Base-by-base conservation (phyloP, 202 grass and related monocot species). In the Zizania palustris region DNA sequence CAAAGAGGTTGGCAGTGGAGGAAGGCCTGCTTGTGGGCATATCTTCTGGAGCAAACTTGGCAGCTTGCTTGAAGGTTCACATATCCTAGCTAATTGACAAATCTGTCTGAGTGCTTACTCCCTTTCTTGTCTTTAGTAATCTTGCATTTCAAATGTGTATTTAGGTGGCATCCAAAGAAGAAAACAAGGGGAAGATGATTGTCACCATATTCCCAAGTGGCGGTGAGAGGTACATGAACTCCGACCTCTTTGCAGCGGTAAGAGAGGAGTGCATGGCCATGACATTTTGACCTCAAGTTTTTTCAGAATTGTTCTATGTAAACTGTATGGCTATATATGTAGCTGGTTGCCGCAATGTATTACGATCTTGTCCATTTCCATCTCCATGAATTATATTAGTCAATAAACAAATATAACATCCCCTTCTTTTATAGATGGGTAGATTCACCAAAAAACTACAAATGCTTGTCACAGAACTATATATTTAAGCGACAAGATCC, bases 21-120 rank as follows among this genome's bases (percentile, higher is more conserved):
- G 94, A 97, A 85, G 91, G 91, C 20, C 59, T 92, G 33, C 94
- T 93, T 63, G 82, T 85, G 56, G 94, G 91, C 34, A 97, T 97
- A 67, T 97, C 94, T 77, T 97, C 94, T 46, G 92, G 92, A 61
- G 89, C 89, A 65, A 88, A 86, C 75, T 39, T 96, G 63, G 86
- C 92, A 45, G 94, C 91, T 81, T 93, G 91, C 68, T 73, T 97
- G 40, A 92, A 97, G 86, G 94, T 93, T 48, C 28, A 49, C 16
- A 75, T 63, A 9, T 62, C 56, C 40, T 77, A 54, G 39, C n/a
- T 70, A 41, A 54, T 9, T 15, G 15, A 9, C 39, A 64, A 33
- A 28, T 74, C 15, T 43, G 42, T 20, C 2, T 28, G 28, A 28
- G 28, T 28, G 28, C 28, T 28, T 28, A 28, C 28, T 28, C 28